Base-by-base conservation (phyloP, 441 rosid species). In the Adansonia gregorii region DNA sequence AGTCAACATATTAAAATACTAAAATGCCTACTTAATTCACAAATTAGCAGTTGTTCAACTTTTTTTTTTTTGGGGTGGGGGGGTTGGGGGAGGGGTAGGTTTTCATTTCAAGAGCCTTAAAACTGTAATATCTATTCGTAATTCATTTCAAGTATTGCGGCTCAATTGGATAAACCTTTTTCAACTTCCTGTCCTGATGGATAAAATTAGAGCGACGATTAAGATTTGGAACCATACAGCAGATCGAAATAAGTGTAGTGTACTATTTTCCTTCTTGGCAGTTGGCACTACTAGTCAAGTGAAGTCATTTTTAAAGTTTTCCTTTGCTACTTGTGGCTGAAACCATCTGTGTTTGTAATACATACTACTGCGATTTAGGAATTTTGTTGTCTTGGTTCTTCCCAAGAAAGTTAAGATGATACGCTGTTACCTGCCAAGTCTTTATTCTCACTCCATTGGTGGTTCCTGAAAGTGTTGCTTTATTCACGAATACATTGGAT, bases 381-480 rank as follows among this genome's bases (percentile, higher is more conserved):
- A 48, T 48, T 3, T 48, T 9, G 4, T 48, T 10, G 15, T 48
- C 12, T 48, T 48, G 35, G 35, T 27, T 27, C 35, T 27, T 27
- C 35, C 35, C 24, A 55, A 54, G 59, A n/a, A 54, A 55, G 19
- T 55, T 55, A 51, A 51, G 17, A 51, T 27, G 35, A 27, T 27
- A 27, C 35, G 35, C 35, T 27, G 35, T 59, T 59, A 95, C 99
- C 97, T 95, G 99, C 98, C 99, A 95, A 59, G 98, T 95, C 82
- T 95, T 95, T 72, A 95, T 95, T 82, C 99, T 88, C 0, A 90
- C 92, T n/a, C 98, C 99, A 63, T 95, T 95, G 4, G 88, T 85
- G 75, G 97, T 92, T 87, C 95, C 98, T 52, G 91, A 81, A 74
- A 95, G 75, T 58, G 48, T 89, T 10, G 95, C 92, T 83, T 90